Percentiles rank a stretch among this genome's conserved stretches.
Evolutionary conservation across 768 basidiomycete species (phyloP).

Genomic region (Paxillus involutus): DNA sequence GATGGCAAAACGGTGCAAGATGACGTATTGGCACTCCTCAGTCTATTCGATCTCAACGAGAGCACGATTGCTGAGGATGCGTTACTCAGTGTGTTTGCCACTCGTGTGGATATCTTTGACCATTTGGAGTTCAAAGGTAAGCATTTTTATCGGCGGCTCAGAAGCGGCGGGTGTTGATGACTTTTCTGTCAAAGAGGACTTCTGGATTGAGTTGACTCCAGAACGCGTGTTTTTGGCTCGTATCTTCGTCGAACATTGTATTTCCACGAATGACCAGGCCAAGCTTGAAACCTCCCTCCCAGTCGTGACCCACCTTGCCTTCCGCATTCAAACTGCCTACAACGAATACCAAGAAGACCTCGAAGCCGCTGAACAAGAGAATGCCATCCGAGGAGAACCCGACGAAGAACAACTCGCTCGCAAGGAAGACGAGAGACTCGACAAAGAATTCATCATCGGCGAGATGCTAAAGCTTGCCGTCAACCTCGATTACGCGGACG

Average conservation of each 20-base stretch:
- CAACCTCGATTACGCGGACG: slow-evolving; percentile 87
- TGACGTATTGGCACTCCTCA: slow-evolving; percentile 48
- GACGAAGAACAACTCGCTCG: slow-evolving; percentile 37
- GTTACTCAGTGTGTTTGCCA: slow-evolving; percentile 68
- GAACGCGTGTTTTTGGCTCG: slow-evolving; percentile 81
- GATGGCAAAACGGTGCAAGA: slow-evolving; percentile 33
- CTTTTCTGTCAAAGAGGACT: slow-evolving; percentile 50
- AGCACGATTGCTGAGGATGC: slow-evolving; percentile 72
- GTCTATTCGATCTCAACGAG: slow-evolving; percentile 58
- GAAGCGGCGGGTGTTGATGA: background rate
- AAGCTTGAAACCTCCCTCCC: slow-evolving; percentile 74
- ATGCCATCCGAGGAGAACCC: slow-evolving; percentile 25
- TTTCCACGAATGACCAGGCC: slow-evolving; percentile 53
- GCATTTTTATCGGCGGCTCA: slow-evolving; percentile 15
- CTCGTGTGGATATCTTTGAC: slow-evolving; percentile 63
- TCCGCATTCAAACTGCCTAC: slow-evolving; percentile 67
- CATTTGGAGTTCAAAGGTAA: slow-evolving; percentile 68
- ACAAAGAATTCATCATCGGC: slow-evolving; percentile 67
- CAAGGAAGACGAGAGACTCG: slow-evolving; percentile 47
- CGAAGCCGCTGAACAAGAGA: slow-evolving; percentile 40
- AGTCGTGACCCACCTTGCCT: slow-evolving; percentile 81
- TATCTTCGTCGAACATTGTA: slow-evolving; percentile 80
- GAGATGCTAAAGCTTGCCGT: slow-evolving; percentile 81
- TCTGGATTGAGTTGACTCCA: slow-evolving; percentile 69
- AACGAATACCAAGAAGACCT: slow-evolving; percentile 56